phyloP scores from a whole-genome alignment of 2,329 filamentous ascomycete species.

The Thelonectria olida region DNA sequence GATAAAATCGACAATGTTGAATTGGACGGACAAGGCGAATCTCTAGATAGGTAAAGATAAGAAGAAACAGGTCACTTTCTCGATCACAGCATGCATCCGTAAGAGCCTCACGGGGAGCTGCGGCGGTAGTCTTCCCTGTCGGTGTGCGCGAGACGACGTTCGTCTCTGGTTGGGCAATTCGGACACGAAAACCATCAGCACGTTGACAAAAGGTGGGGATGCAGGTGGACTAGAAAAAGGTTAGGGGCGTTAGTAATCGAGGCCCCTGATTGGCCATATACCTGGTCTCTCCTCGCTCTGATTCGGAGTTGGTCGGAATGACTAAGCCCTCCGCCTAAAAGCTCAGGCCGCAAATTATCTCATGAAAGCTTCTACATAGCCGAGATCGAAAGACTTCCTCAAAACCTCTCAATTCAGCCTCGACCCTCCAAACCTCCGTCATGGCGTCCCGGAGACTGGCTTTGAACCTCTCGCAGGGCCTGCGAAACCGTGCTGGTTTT shows the following conservation, averaged over 20 bases:
- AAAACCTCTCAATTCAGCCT: slow-evolving; percentile 64
- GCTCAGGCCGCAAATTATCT: slow-evolving; percentile 55
- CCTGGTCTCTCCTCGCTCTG: slow-evolving; percentile 30
- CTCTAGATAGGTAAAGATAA: background rate
- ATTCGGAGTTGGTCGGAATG: slow-evolving; percentile 55
- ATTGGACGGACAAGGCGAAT: background rate
- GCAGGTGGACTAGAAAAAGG: slow-evolving; percentile 21
- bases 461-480: slow-evolving; percentile 89
- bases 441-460: slow-evolving; percentile 99
- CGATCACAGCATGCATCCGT: too few relatives aligned
- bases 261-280: slow-evolving; percentile 46
- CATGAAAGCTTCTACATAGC: slow-evolving; percentile 56
- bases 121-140: background rate
- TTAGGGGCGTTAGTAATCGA: slow-evolving; percentile 47
- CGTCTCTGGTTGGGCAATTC: slow-evolving; percentile 15
- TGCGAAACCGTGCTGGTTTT: slow-evolving; percentile 88
- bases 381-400: slow-evolving; percentile 58
- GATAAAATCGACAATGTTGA: background rate
- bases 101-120: background rate
- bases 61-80: background rate
- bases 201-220: slow-evolving; percentile 25
- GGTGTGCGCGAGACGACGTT: slow-evolving; percentile 1
- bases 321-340: slow-evolving; percentile 49
- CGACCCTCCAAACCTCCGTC: slow-evolving; percentile 61
- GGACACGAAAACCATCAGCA: slow-evolving; percentile 32